phyloP scores from a whole-genome alignment of 345 rosid genomes.

The Draba incana region DNA sequence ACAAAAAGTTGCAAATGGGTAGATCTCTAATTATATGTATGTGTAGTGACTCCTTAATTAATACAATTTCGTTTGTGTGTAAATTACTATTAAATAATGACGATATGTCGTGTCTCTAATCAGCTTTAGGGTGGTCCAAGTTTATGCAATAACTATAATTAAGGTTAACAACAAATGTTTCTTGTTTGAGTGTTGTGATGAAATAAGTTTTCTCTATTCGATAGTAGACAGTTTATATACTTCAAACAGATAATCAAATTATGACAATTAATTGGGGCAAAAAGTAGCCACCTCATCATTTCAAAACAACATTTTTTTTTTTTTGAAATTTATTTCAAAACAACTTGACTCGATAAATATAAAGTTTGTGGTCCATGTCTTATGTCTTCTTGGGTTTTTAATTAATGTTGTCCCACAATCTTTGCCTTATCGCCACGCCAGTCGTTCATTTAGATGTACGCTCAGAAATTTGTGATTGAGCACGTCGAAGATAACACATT shows the following conservation, averaged over 20 bases:
- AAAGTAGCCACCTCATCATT: slow-evolving; percentile 31
- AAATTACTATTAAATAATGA: slow-evolving; percentile 5
- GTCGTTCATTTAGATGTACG: slow-evolving; percentile 28
- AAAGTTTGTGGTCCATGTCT: slow-evolving; percentile 30
- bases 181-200: slow-evolving; percentile 14
- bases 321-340: no score
- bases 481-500: slow-evolving; percentile 4
- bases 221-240: slow-evolving; percentile 1
- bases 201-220: slow-evolving; percentile 1
- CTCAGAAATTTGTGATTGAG: slow-evolving; percentile 17
- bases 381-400: slow-evolving; percentile 2
- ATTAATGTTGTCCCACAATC: slow-evolving; percentile 9
- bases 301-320: slow-evolving; percentile 9
- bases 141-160: slow-evolving; percentile 9
- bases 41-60: slow-evolving; percentile 7
- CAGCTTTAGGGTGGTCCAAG: slow-evolving; percentile 12
- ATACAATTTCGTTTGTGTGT: slow-evolving; percentile 2
- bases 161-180: slow-evolving; percentile 11
- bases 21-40: background rate
- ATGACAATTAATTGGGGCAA: background rate
- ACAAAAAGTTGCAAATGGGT: background rate
- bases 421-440: slow-evolving; percentile 35
- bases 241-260: background rate
- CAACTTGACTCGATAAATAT: slow-evolving; percentile 18
- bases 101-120: slow-evolving; percentile 17